Percentiles rank a stretch among this genome's conserved stretches.
phyloP scores from a whole-genome alignment of 202 grass and related monocot genomes.

The Setaria viridis region DNA sequence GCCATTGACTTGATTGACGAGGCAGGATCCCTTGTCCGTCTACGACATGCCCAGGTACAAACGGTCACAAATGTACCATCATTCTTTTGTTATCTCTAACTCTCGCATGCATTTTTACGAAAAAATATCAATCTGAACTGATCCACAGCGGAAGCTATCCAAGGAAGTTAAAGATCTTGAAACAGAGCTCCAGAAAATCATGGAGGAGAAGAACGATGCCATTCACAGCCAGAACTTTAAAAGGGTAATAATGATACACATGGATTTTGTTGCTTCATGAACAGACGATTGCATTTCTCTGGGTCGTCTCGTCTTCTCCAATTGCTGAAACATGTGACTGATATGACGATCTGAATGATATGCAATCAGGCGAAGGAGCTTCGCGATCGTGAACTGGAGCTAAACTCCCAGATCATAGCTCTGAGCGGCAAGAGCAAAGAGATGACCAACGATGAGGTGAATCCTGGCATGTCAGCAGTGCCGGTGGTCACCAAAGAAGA shows the following conservation, averaged over 20 bases:
- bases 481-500: conserved; percentile 49
- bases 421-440: conserved; percentile 59
- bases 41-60: conserved; percentile 66
- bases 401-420: conserved; percentile 29
- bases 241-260: conserved; percentile 39
- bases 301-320: background rate
- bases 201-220: conserved; percentile 65
- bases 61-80: background rate
- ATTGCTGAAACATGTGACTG: background rate
- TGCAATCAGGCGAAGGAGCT: conserved; percentile 64
- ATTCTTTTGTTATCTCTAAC: background rate
- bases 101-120: background rate
- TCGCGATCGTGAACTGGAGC: conserved; percentile 53
- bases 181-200: conserved; percentile 57
- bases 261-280: background rate
- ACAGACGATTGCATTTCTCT: background rate
- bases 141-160: conserved; percentile 41
- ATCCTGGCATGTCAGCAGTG: conserved; percentile 7
- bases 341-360: background rate
- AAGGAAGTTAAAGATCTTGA: conserved; percentile 60
- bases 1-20: conserved; percentile 88
- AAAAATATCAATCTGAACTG: conserved; percentile 7
- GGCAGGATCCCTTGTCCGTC: conserved; percentile 69
- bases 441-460: conserved; percentile 47
- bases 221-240: conserved; percentile 62